A percentile compares a stretch with the other conserved stretches of the same genome.
Conservation (phyloP, 306 rosid species). For the peach (Prunus persica) region Prunus_persica_NCBIv2 NC_034010.1:27245001-27245500, state of each 20-base stretch:
- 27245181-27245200: not conserved
- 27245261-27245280: constrained; percentile 87
- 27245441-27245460: not conserved
- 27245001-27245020: not conserved
- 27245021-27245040: not conserved
- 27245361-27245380: constrained; percentile 60
- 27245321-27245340: constrained; percentile 79
- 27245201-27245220: constrained; percentile 18
- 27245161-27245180: not conserved
- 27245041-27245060: not conserved
- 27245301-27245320: constrained; percentile 79
- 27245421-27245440: not conserved
- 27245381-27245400: not conserved
- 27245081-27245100: not conserved
- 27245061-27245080: not conserved
- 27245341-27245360: constrained; percentile 93
- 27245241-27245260: constrained; percentile 77
- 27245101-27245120: not conserved
- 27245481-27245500: not conserved
- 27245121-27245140: not conserved
- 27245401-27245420: not conserved
- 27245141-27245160: not conserved
- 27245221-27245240: constrained; percentile 55
- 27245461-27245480: not conserved
- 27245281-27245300: constrained; percentile 86